Percentiles rank a stretch among this genome's conserved stretches.
phyloP scores from a whole-genome alignment of 768 basidiomycete genomes.

The Tephrocybe sp. region DNA sequence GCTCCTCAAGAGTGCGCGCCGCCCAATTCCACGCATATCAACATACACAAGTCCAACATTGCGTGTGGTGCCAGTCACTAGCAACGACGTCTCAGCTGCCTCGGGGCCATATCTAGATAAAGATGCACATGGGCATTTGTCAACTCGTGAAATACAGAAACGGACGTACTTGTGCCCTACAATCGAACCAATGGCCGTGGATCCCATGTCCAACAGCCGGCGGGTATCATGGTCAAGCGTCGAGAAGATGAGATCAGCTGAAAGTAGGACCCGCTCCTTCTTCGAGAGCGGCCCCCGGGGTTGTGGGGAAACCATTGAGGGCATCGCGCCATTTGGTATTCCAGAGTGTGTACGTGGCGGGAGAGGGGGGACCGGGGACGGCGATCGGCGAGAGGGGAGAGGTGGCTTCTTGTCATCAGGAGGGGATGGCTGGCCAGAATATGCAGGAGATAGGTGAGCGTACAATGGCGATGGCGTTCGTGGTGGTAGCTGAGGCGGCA shows the following conservation, averaged over 20 bases:
- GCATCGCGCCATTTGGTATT: conserved; percentile 2
- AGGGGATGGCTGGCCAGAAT: conserved; percentile 7
- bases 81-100: conserved; percentile 55
- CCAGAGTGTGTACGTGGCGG: conserved; percentile 30
- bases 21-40: conserved; percentile 71
- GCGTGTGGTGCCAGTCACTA: conserved; percentile 63
- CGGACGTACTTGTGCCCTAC: conserved; percentile 55
- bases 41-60: conserved; percentile 80
- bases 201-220: conserved; percentile 50
- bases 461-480: conserved; percentile 17
- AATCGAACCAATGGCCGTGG: conserved; percentile 45
- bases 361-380: conserved; percentile 33
- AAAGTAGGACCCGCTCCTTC: conserved; percentile 53
- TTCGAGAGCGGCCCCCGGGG: conserved; percentile 34
- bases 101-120: conserved; percentile 56
- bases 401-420: conserved; percentile 23
- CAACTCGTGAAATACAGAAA: neutral
- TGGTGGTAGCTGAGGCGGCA: conserved; percentile 20
- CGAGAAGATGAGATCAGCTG: conserved; percentile 65
- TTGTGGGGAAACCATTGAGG: conserved; percentile 8
- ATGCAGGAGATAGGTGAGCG: conserved; percentile 17
- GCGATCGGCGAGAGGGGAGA: conserved; percentile 31
- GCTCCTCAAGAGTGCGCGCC: conserved; percentile 65
- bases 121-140: conserved; percentile 4
- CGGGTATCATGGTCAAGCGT: conserved; percentile 61